Percentiles rank a stretch among this genome's conserved stretches.
These are phyloP conservation scores for Xerocomus spinulosus DNA, from an alignment of 768 basidiomycete species.

Conservation along the genomic window DNA sequence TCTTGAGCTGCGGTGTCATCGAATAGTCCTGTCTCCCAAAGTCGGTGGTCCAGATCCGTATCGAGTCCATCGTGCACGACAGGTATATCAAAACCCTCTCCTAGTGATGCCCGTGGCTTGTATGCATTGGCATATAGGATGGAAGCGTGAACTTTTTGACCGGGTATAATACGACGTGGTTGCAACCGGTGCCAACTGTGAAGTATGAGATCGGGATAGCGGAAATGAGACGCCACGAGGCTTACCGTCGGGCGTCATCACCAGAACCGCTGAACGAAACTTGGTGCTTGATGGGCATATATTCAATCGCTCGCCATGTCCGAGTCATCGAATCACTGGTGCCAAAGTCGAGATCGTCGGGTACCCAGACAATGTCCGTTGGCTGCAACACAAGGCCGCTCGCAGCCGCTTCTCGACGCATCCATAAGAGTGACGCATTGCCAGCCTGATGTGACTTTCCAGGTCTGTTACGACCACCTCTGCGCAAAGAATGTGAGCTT, in stretches of 20 bases:
- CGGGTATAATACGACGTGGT: conserved; percentile 25
- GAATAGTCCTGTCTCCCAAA: conserved; percentile 21
- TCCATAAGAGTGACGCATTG: conserved; percentile 29
- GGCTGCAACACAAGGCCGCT: conserved; percentile 24
- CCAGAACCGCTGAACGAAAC: conserved; percentile 17
- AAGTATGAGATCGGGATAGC: neutral
- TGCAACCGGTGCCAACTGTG: conserved; percentile 11
- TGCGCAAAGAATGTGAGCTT: conserved; percentile 2
- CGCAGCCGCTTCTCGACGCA: conserved; percentile 28
- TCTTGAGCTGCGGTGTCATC: conserved; percentile 13
- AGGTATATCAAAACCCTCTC: conserved; percentile 22
- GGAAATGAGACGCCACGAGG: neutral
- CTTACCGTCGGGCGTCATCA: conserved; percentile 15
- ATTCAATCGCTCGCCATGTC: conserved; percentile 14
- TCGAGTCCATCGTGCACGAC: neutral
- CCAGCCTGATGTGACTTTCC: conserved; percentile 18
- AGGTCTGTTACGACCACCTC: conserved; percentile 22
- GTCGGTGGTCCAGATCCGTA: neutral
- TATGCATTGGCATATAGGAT: conserved; percentile 19
- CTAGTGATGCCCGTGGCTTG: conserved; percentile 13
- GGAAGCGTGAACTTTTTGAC: conserved; percentile 25
- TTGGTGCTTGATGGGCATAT: conserved; percentile 20
- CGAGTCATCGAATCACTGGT: conserved; percentile 16
- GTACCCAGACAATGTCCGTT: conserved; percentile 22
- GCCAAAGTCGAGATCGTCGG: conserved; percentile 22